phyloP scores from a whole-genome alignment of 2,329 filamentous ascomycete genomes.

The Camillea tinctor region DNA sequence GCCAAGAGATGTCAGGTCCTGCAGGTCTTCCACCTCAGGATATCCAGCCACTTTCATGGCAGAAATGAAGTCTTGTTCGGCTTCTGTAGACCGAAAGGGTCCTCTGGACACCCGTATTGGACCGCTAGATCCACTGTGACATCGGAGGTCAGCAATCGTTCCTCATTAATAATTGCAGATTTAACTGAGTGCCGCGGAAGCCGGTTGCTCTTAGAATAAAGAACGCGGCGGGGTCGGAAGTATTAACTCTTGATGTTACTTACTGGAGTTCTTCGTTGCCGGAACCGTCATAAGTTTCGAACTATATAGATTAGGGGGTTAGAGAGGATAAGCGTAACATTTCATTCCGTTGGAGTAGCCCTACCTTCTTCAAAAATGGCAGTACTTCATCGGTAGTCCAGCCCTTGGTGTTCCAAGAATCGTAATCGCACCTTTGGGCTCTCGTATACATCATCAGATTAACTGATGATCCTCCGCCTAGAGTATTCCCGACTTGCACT shows the following conservation, averaged over 20 bases:
- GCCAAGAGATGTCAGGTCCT: conserved; percentile 42
- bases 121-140: conserved; percentile 46
- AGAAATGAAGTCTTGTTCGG: conserved; percentile 48
- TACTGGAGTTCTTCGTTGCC: conserved; percentile 42
- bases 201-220: too few species aligned
- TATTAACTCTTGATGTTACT: too few species aligned
- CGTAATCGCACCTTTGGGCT: conserved; percentile 27
- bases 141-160: too few species aligned
- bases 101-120: conserved; percentile 50
- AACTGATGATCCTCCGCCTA: too few species aligned
- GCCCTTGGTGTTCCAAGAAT: conserved; percentile 16
- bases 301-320: too few species aligned
- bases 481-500: conserved; percentile 35
- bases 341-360: too few species aligned
- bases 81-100: conserved; percentile 37
- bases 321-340: too few species aligned
- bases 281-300: conserved; percentile 3
- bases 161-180: too few species aligned
- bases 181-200: too few species aligned
- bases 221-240: too few species aligned
- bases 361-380: conserved; percentile 33
- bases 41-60: conserved; percentile 47
- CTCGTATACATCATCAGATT: too few species aligned
- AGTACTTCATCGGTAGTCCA: conserved; percentile 34
- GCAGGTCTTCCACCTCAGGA: conserved; percentile 50